These are phyloP conservation scores for Spencermartinsiella ligniputridi DNA, from an alignment of 1,139 yeast genomes.

Conservation along the genomic window DNA sequence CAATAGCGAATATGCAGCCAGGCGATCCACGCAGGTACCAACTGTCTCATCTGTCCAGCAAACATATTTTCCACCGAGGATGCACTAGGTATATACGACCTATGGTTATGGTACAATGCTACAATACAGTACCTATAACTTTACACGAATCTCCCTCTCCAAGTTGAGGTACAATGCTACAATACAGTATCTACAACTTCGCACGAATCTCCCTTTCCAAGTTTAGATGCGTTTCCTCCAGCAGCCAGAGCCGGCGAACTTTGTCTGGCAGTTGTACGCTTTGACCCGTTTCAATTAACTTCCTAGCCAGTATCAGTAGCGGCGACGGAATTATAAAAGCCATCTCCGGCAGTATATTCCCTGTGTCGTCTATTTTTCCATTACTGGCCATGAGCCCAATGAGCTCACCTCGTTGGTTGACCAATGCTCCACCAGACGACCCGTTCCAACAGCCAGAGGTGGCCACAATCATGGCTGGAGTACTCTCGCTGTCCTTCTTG, in stretches of 20 bases:
- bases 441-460: slow-evolving; percentile 75
- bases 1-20: no score
- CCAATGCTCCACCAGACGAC: slow-evolving; percentile 67
- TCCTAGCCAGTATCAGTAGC: slow-evolving; percentile 27
- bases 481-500: slow-evolving; percentile 2
- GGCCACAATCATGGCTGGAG: slow-evolving; percentile 42
- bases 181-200: no score
- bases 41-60: no score
- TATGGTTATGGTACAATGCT: no score
- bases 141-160: background rate
- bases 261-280: slow-evolving; percentile 8
- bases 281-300: slow-evolving; percentile 14
- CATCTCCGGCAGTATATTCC: slow-evolving; percentile 43
- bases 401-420: slow-evolving; percentile 35
- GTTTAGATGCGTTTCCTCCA: slow-evolving; percentile 12
- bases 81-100: no score
- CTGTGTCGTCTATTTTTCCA: slow-evolving; percentile 41
- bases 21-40: no score
- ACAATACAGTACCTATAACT: no score
- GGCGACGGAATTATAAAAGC: slow-evolving; percentile 42
- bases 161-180: no score
- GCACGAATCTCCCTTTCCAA: background rate
- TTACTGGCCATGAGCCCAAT: slow-evolving; percentile 63
- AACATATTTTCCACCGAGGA: no score
- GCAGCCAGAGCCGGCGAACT: slow-evolving; percentile 14